phyloP scores from a whole-genome alignment of 768 basidiomycete genomes.

The Vararia minispora region DNA sequence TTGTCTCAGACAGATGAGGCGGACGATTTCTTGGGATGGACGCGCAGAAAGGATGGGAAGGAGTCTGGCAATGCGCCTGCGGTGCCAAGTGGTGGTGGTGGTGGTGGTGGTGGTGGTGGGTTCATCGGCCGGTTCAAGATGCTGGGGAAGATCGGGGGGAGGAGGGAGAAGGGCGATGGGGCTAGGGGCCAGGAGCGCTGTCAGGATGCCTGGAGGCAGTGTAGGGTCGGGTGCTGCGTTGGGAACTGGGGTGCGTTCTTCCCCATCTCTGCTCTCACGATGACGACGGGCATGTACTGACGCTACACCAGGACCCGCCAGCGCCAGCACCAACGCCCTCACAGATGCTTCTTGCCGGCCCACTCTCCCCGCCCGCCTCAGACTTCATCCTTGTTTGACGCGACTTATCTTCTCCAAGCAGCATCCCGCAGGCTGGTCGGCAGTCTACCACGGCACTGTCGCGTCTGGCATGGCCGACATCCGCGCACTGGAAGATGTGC shows the following conservation, averaged over 20 bases:
- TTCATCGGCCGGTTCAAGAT: slow-evolving; percentile 75
- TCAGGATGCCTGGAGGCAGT: too few species aligned
- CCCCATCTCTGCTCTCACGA: not conserved
- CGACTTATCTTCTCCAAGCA: slow-evolving; percentile 77
- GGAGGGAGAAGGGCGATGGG: too few species aligned
- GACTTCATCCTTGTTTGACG: too few species aligned
- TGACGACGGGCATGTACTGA: not conserved
- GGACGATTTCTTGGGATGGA: slow-evolving; percentile 40
- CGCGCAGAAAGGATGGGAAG: too few species aligned
- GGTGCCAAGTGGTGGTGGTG: too few species aligned
- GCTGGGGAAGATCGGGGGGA: slow-evolving; percentile 50
- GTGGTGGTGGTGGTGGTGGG: slow-evolving; percentile 24
- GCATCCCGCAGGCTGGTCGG: slow-evolving; percentile 58
- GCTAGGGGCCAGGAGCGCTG: slow-evolving; percentile 1
- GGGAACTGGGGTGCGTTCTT: not conserved
- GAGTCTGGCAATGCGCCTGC: too few species aligned
- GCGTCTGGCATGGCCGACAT: slow-evolving; percentile 43
- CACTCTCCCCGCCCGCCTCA: slow-evolving; percentile 56
- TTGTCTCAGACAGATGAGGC: slow-evolving; percentile 29
- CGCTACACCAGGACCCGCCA: slow-evolving; percentile 16
- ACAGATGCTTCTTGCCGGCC: slow-evolving; percentile 42
- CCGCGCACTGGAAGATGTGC: slow-evolving; percentile 52
- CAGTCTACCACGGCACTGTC: slow-evolving; percentile 66
- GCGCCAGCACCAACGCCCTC: slow-evolving; percentile 34
- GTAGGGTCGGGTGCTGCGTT: not conserved